Evolutionary conservation across 2,329 filamentous ascomycete genomes (phyloP), one percentile per base, ranked within the genome.

Genomic region (Ilyonectria sp.): DNA sequence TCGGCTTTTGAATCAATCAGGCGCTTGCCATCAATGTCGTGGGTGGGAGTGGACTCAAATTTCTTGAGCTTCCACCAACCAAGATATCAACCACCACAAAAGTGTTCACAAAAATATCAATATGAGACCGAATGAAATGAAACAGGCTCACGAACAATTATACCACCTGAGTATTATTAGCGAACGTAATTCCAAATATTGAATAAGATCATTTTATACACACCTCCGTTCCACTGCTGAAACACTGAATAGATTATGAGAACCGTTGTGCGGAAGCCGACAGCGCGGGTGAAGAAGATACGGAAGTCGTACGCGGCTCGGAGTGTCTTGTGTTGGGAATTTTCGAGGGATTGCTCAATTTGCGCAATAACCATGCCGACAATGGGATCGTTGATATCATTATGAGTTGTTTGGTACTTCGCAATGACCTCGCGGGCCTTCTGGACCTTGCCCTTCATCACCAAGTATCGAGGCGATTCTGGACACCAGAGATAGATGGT

Each of bases 281-380:
- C 68, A 2, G 58, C 33, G 29, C 70, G 67, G 3, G 68, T 74
- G 44, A 74, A 74, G 37, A 74, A 74, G 37, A 74, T 40, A 10
- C 72, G 63, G 31, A 74, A 74, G 44, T 74, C 72, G 49, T 70
- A 74, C 0, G 69, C 58, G 1, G 70, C 71, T 13, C 60, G 43
- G 40, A 74, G 61, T 7, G 61, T 68, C 17, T 21, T 44, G 2
- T 11, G n/a, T 6, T 60, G 58, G 15, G 40, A 43, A 35, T 46
- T 70, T 62, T 74, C 72, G 13, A 74, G 68, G 2, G 72, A 74
- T 50, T 70, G 67, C 11, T 74, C 72, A 19, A 74, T 74, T 59
- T 74, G 72, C 2, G 65, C 26, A 40, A 74, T 61, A 23, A 74
- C 23, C 52, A 69, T 68, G 15, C 61, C 56, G 0, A 74, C 70